Base-by-base conservation (phyloP, 2,329 filamentous ascomycete species). In the Aspergillus terreus region DNA sequence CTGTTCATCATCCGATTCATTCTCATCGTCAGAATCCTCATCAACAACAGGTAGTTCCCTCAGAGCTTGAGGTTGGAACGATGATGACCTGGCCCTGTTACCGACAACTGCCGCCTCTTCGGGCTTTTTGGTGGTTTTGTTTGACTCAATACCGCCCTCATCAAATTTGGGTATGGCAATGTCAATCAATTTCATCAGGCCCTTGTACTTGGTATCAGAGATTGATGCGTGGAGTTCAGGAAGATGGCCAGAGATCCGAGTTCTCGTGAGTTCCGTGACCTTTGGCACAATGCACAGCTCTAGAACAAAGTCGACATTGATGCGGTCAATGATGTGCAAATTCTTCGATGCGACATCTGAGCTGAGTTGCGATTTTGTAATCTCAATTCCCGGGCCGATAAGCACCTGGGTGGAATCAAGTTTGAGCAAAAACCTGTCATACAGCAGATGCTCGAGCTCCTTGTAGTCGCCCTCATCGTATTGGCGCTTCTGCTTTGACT, bases 271-370 rank as follows among this genome's bases (percentile, higher is more conserved):
- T 57, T 96, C 95, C 0, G 92, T 88, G 0, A 90, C 90, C 67
- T 96, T 96, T 0, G 94, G 94, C n/a, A 99, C 77, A 60, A 99
- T 99, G 6, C 92, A 99, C 17, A 88, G 87, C 68, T 96, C 92
- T n/a, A 99, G 84, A 10, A 91, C 85, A 68, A 99, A 97, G 68
- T 97, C 90, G 61, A 99, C 88, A 60, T 96, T 99, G 76, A 99
- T 99, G 58, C 90, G 86, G 69, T 99, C 92, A 33, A 99, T 90
- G 49, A 99, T 85, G 67, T 97, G 92, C 58, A 95, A 80, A 56
- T 86, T 85, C 51, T 86, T 86, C 1, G 80, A 78, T 6, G 87
- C 82, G 23, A 86, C 82, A 56, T 83, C 82, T 25, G 84, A 78
- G 11, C 82, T 80, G 3, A 99, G 78, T 61, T 96, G 90, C 4